Evolutionary conservation across 1,139 yeast species (phyloP), one percentile per base, ranked within the genome.

Genomic region (Debaryomyces subglobosus): DNA sequence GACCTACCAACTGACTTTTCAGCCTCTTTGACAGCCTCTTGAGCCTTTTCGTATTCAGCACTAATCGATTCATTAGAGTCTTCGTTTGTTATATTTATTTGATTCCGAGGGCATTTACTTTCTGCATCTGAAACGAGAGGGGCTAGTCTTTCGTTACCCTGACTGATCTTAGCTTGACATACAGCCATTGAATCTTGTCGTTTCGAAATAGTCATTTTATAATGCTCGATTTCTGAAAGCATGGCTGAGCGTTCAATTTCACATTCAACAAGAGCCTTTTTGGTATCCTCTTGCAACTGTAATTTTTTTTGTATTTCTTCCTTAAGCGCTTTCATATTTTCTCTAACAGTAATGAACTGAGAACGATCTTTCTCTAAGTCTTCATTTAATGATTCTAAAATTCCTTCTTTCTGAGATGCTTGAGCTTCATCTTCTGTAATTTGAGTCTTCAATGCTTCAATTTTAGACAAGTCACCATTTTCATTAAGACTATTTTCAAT

Each of bases 31-130:
- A 75, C 66, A 13, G 73, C 74, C 35, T 60, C 50, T 47, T 69
- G 69, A 4, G 70, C 60, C 16, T 60, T 63, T 13, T 59, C 57
- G 45, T 65, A 76, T 46, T 75, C 80, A 8, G 55, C 50, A 8
- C 69, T 67, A 27, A 77, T 73, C 2, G 72, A 61, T 25, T 71
- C 70, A 10, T 67, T 63, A 3, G 76, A 68, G 49, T 77, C 81
- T 0, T 61, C 51, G 3, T 62, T 65, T 2, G 53, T 48, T 8
- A 76, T 63, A 0, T 50, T 49, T 1, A 71, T 65, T 18, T 64
- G 68, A 2, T 63, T 67, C 30, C 77, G 53, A 1, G 52, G 44
- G 53, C 79, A 74, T 15, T 64, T 60, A 7, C 53, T 58, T 50
- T 66, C 64, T 1, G 79, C 81, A 32, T 57, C 58, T n/a, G 50